phyloP scores from a whole-genome alignment of 768 basidiomycete species.

The Clitopilus passeckerianus region DNA sequence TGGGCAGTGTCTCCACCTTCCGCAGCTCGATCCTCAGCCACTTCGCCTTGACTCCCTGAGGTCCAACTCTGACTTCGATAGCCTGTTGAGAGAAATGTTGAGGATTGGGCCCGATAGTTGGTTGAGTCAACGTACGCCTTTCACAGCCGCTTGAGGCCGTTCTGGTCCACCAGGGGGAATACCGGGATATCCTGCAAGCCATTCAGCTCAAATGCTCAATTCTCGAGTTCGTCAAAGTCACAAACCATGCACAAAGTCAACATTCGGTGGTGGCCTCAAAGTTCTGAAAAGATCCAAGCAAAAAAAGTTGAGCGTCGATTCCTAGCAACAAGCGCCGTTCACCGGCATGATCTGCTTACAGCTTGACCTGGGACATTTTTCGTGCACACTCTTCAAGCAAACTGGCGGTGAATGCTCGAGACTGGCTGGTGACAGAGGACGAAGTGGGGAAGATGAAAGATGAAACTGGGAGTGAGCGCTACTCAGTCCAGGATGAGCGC shows the following conservation, averaged over 20 bases:
- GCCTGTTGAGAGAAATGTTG: constrained; percentile 39
- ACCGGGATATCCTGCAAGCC: constrained; percentile 66
- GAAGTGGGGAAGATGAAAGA: not conserved
- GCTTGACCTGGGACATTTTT: constrained; percentile 30
- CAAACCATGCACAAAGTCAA: constrained; percentile 82
- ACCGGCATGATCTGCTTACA: constrained; percentile 17
- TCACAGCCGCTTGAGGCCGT: constrained; percentile 77
- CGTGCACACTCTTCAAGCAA: not conserved
- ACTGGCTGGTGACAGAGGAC: not conserved
- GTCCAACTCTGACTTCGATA: constrained; percentile 77
- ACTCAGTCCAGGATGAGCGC: not conserved
- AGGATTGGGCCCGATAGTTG: not conserved
- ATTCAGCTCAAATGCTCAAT: constrained; percentile 7
- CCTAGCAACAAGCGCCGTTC: not conserved
- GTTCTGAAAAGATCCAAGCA: constrained; percentile 38
- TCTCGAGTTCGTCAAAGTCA: not conserved
- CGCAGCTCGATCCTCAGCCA: constrained; percentile 91
- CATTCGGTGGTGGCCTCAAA: constrained; percentile 82
- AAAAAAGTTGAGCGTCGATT: not conserved
- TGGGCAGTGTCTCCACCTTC: constrained; percentile 82
- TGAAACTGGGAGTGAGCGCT: not conserved
- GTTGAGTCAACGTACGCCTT: constrained; percentile 60
- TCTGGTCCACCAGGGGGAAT: constrained; percentile 77
- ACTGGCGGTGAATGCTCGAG: not conserved
- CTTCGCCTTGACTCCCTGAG: constrained; percentile 79